These are phyloP conservation scores for Articulospora tetracladia DNA, from an alignment of 495 filamentous ascomycete species.

Conservation along the genomic window DNA sequence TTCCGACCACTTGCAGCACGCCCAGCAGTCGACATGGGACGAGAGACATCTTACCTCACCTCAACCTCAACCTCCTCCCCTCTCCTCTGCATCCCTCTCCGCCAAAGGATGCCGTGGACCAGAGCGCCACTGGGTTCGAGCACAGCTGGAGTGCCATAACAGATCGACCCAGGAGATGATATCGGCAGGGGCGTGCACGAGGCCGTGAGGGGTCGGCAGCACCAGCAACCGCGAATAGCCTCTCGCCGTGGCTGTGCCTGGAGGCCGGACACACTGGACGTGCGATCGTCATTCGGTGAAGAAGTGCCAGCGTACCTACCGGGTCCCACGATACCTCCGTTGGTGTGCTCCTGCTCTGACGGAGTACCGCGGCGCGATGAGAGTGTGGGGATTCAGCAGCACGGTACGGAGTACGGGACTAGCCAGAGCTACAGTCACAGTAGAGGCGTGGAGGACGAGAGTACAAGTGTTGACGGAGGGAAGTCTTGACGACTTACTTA, in stretches of 20 bases:
- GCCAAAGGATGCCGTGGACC: neutral
- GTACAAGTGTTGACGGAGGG: too few relatives aligned
- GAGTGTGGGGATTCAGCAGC: too few relatives aligned
- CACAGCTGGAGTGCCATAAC: neutral
- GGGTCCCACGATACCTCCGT: neutral
- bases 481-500: too few relatives aligned
- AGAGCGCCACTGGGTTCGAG: neutral
- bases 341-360: too few relatives aligned
- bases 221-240: neutral
- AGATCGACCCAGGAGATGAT: neutral
- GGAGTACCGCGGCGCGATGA: too few relatives aligned
- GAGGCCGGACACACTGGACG: neutral
- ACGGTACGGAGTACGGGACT: too few relatives aligned
- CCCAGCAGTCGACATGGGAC: too few relatives aligned
- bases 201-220: neutral
- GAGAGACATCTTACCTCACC: neutral
- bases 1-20: neutral
- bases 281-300: neutral
- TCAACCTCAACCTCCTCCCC: neutral
- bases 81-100: too few relatives aligned
- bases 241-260: neutral
- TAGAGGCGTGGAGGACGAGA: too few relatives aligned
- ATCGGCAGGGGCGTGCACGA: neutral
- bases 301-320: too few relatives aligned
- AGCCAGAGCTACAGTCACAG: too few relatives aligned